Evolutionary conservation across 345 rosid species (phyloP), one percentile per base, ranked within the genome.

Genomic region (Citrus maxima): DNA sequence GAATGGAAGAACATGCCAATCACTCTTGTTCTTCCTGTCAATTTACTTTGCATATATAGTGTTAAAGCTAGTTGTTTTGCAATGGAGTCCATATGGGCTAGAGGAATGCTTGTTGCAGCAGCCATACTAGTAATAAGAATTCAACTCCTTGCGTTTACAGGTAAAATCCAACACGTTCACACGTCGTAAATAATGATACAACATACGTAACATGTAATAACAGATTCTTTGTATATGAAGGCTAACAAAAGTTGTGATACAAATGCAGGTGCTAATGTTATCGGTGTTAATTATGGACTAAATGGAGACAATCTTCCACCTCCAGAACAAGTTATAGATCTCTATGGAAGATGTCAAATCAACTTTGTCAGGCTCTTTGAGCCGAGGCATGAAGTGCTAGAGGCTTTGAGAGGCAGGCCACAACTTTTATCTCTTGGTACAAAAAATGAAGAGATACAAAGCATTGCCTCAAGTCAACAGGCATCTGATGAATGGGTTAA

Each of bases 241-340:
- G 40, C 34, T 64, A 18, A 30, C n/a, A 32, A 38, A 66, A 66
- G 46, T 34, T 66, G 8, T 66, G 42, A 66, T 34, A 66, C 9
- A 21, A 66, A 66, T 66, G 46, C 46, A 66, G 70, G 70, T 66
- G 25, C 70, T 21, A 0, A 9, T 66, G 10, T 12, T 21, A 37
- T 66, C 22, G 70, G 70, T 21, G 70, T 66, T 66, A 66, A 35
- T 30, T 66, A 35, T 66, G 70, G 70, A 35, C 5, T 66, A 5
- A 76, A 74, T 65, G 88, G 83, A 8, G 65, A 87, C 58, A 83
- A 88, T 62, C 87, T 87, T 27, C 89, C 88, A 16, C 24, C 87
- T 46, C 83, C 88, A 13, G 24, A 56, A 10, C 82, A 78, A 10
- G 88, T 85, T 2, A 68, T 88, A 37, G 54, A 63, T 7, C 70